These are phyloP conservation scores for Mangifera indica DNA, from an alignment of 345 rosid genomes.

Conservation along the genomic window DNA sequence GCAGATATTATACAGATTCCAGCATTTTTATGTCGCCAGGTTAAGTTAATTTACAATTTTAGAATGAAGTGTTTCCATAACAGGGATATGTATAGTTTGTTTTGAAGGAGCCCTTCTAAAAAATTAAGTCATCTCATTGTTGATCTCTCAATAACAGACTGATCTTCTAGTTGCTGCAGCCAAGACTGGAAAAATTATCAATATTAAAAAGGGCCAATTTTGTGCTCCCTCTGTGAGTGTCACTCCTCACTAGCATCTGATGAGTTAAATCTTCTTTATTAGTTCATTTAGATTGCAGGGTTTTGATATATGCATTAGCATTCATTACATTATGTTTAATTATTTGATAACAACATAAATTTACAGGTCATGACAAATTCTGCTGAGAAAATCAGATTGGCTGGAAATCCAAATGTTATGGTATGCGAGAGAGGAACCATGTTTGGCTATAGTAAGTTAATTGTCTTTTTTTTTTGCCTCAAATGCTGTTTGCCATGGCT, in stretches of 20 bases:
- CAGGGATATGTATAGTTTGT: conserved; percentile 10
- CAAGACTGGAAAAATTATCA: conserved; percentile 85
- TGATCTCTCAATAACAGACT: conserved; percentile 53
- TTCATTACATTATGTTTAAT: not conserved
- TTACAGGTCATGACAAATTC: conserved; percentile 87
- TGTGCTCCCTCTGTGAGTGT: conserved; percentile 87
- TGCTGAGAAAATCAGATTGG: conserved; percentile 81
- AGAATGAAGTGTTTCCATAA: conserved; percentile 11
- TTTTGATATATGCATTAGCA: not conserved
- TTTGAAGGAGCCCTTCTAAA: not conserved
- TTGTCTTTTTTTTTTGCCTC: not conserved
- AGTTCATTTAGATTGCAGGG: conserved; percentile 12
- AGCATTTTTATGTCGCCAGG: conserved; percentile 98
- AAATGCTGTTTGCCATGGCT: not conserved
- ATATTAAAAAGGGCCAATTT: conserved; percentile 94
- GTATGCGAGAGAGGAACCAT: conserved; percentile 98
- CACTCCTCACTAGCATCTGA: not conserved
- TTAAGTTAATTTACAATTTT: conserved; percentile 18
- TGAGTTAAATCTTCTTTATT: conserved; percentile 7
- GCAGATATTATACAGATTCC: conserved; percentile 98
- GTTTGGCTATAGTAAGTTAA: conserved; percentile 94
- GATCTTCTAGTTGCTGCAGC: conserved; percentile 97
- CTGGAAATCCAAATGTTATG: conserved; percentile 97
- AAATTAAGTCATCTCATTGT: conserved; percentile 17
- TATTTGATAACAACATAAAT: not conserved